Conservation (phyloP, 2,329 filamentous ascomycete genomes). For the Xylaria sp. region DNA sequence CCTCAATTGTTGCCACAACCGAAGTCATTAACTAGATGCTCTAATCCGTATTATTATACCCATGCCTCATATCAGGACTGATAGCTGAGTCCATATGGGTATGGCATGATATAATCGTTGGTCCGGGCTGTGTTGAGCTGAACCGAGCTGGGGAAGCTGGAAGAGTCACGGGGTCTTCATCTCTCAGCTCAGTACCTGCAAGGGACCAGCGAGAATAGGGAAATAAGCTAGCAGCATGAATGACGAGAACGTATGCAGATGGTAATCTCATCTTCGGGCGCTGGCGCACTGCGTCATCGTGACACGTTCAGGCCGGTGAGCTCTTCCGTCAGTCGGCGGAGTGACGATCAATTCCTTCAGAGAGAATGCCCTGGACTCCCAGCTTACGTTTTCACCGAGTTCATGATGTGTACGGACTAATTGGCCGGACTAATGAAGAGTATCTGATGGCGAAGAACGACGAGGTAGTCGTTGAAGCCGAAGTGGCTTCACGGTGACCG, state of each 20-base stretch:
- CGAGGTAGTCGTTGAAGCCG: not conserved
- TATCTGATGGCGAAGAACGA: too few species aligned
- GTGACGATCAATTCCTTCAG: not conserved
- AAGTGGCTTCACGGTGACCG: not conserved
- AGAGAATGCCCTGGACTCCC: not conserved
- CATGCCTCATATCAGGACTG: not conserved
- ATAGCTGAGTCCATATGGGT: not conserved
- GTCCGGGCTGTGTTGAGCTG: constrained; percentile 9
- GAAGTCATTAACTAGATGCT: not conserved
- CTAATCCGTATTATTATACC: not conserved
- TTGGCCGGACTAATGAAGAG: too few species aligned
- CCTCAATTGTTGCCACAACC: not conserved
- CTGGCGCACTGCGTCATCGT: constrained; percentile 9
- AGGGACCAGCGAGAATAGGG: not conserved
- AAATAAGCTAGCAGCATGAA: constrained; percentile 1
- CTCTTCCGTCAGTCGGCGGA: not conserved
- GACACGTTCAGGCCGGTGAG: not conserved
- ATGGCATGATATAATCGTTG: not conserved
- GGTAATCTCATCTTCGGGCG: not conserved
- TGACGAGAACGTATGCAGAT: constrained; percentile 9
- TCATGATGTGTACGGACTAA: too few species aligned
- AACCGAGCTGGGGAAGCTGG: constrained; percentile 11
- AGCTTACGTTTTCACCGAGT: too few species aligned
- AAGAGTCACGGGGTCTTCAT: not conserved
- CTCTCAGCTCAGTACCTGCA: constrained; percentile 5